These are phyloP conservation scores for Cercospora sesami DNA, from an alignment of 2,329 filamentous ascomycete genomes.

Conservation along the genomic window DNA sequence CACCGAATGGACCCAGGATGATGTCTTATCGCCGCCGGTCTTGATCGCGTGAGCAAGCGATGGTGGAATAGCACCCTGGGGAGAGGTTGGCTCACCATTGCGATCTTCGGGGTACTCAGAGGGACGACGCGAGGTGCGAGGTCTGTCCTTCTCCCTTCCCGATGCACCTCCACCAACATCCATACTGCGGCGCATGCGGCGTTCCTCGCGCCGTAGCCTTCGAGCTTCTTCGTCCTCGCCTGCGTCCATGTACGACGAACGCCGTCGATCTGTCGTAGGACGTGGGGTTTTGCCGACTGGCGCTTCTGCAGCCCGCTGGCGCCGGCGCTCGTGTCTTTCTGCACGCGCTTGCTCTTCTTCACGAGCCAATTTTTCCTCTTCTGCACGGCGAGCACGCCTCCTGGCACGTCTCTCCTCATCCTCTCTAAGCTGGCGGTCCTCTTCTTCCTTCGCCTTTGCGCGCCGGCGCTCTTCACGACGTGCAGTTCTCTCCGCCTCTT, in stretches of 20 bases:
- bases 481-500: slow-evolving; percentile 37
- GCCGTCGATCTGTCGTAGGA: slow-evolving; percentile 34
- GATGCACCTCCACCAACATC: slow-evolving; percentile 35
- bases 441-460: slow-evolving; percentile 34
- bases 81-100: slow-evolving; percentile 38
- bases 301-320: slow-evolving; percentile 29
- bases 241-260: slow-evolving; percentile 33
- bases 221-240: slow-evolving; percentile 39
- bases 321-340: slow-evolving; percentile 36
- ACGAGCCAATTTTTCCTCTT: slow-evolving; percentile 35
- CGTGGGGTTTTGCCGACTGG: slow-evolving; percentile 23
- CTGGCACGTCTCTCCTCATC: slow-evolving; percentile 36
- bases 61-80: slow-evolving; percentile 23
- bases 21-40: slow-evolving; percentile 49
- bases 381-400: slow-evolving; percentile 31
- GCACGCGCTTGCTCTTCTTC: slow-evolving; percentile 35
- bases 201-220: slow-evolving; percentile 46
- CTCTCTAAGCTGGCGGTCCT: slow-evolving; percentile 33
- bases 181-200: slow-evolving; percentile 43
- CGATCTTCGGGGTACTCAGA: slow-evolving; percentile 38
- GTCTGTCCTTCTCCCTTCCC: slow-evolving; percentile 34
- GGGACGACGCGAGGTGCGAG: slow-evolving; percentile 34
- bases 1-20: slow-evolving; percentile 51
- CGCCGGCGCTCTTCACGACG: slow-evolving; percentile 33
- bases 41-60: slow-evolving; percentile 35